phyloP scores from a whole-genome alignment of 148 eudicot species.

The Nepenthes mirabilis region DNA sequence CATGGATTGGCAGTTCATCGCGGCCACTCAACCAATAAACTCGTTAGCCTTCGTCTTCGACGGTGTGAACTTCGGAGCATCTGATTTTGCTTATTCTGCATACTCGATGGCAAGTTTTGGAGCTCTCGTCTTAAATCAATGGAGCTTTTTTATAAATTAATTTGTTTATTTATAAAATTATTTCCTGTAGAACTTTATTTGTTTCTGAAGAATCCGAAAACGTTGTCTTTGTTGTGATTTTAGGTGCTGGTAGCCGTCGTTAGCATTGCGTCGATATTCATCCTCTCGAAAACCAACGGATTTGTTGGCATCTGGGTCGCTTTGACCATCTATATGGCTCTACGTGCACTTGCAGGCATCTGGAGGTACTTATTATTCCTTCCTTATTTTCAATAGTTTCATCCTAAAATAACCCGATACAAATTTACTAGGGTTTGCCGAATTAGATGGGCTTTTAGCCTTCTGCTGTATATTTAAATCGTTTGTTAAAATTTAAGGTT shows the following conservation, averaged over 20 bases:
- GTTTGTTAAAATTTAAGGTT: too few relatives aligned
- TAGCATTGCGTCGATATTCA: constrained; percentile 55
- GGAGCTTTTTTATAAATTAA: neutral
- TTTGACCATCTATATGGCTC: constrained; percentile 69
- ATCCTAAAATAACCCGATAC: too few relatives aligned
- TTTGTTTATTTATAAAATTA: neutral
- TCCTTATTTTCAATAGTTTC: too few relatives aligned
- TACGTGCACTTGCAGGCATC: constrained; percentile 69
- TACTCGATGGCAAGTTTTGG: constrained; percentile 59
- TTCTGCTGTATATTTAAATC: too few relatives aligned
- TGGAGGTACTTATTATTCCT: constrained; percentile 51
- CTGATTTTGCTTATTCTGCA: constrained; percentile 79
- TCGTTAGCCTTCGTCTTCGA: constrained; percentile 72
- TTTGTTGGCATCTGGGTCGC: constrained; percentile 91
- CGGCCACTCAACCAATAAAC: constrained; percentile 75
- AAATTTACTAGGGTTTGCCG: too few relatives aligned
- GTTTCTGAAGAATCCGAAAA: neutral
- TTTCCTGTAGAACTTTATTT: neutral
- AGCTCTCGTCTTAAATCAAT: neutral
- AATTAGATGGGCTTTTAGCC: too few relatives aligned
- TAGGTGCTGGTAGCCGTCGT: constrained; percentile 63
- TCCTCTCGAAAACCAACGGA: constrained; percentile 46
- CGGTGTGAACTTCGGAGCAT: constrained; percentile 80
- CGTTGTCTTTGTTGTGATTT: neutral
- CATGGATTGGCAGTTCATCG: constrained; percentile 39